Base-by-base conservation (phyloP, 2,329 filamentous ascomycete genomes). In the Huntiella abstrusa region DNA sequence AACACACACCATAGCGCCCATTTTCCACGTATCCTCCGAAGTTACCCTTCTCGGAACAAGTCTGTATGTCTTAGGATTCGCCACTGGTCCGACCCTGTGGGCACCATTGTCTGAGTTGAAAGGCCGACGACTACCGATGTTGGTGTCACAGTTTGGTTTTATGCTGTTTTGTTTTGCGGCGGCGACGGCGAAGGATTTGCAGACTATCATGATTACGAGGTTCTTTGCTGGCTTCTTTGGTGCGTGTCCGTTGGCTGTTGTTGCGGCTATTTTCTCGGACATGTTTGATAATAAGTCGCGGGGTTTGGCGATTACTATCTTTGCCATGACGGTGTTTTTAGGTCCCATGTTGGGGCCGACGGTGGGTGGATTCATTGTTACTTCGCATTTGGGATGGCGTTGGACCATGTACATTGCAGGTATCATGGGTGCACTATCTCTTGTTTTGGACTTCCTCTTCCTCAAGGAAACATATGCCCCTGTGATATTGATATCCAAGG, bases 171-270 rank as follows among this genome's bases (percentile, higher is more conserved):
- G 74, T 41, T 68, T 82, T 48, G 75, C 70, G 4, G 68, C 74
- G 41, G 80, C 75, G 5, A 73, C 73, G 3, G 70, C 69, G 50
- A 77, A 82, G 54, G 78, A 78, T 51, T 67, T 86, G 40, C 76
- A 79, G 55, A 77, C 78, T 0, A 64, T 88, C 15, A 64, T 83
- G 17, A 69, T 86, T 48, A 77, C 75, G 55, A 75, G 83, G 11
- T 83, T 88, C 63, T 82, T 86, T 54, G 64, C 65, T 49, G 82
- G 83, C 42, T 80, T 82, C 57, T 80, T 80, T 52, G 80, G 79
- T 22, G 78, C 77, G 44, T 78, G 73, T 50, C 74, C 77, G 2
- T 61, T 84, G 37, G 71, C 82, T 53, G 68, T 83, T 56, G 78
- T 80, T 45, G 78, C 75, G 3, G 79, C 77, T 49, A 74, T 82